These are phyloP conservation scores for Neonothopanus nambi DNA, from an alignment of 1,284 basidiomycete genomes.

Conservation along the genomic window DNA sequence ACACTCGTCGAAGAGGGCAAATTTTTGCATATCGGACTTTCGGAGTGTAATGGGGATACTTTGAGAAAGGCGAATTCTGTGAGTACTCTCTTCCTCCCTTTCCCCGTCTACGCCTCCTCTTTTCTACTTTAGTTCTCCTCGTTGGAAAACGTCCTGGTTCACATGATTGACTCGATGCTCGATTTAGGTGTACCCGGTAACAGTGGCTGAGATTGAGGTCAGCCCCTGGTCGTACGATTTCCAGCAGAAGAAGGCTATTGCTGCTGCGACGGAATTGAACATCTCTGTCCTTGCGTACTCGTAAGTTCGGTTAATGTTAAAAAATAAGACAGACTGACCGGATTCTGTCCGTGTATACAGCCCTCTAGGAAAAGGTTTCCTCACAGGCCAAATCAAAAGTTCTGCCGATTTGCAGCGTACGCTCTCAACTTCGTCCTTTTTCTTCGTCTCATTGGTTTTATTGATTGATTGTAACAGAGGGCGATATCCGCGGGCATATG, in stretches of 20 bases:
- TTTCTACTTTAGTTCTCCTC: background rate
- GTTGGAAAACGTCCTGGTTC: background rate
- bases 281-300: background rate
- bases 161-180: too few relatives aligned
- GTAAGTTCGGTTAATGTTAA: background rate
- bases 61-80: constrained; percentile 9
- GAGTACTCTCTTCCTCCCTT: background rate
- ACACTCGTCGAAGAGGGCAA: constrained; percentile 5
- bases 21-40: constrained; percentile 6
- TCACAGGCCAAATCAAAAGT: constrained; percentile 50
- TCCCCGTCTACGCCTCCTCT: background rate
- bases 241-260: constrained; percentile 5
- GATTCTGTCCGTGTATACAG: background rate
- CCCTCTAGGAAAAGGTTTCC: constrained; percentile 60
- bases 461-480: constrained; percentile 17
- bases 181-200: constrained; percentile 3
- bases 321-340: background rate
- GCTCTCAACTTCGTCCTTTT: constrained; percentile 20
- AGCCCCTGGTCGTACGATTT: constrained; percentile 1
- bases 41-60: constrained; percentile 6
- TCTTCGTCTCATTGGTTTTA: constrained; percentile 1
- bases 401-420: constrained; percentile 40
- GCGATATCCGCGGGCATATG: constrained; percentile 24
- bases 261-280: background rate
- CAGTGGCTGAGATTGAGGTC: constrained; percentile 7